Percentiles rank a stretch among this genome's conserved stretches.
Evolutionary conservation across 305 asterid genomes (phyloP).

Genomic region (Fraxinus baroniana): DNA sequence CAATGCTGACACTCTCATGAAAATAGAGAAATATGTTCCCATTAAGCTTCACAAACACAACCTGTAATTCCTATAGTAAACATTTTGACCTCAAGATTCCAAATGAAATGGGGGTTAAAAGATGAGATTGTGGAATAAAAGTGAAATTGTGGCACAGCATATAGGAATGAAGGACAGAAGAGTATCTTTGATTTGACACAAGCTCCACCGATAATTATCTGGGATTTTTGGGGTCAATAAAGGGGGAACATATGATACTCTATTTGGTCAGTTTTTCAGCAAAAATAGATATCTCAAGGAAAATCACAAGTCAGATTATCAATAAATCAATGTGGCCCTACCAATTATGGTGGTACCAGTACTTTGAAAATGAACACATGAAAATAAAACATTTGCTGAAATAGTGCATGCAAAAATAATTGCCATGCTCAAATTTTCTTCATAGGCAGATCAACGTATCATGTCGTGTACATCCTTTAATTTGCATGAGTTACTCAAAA

Average conservation of each 20-base stretch:
- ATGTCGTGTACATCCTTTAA: conserved; percentile 11
- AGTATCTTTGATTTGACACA: not conserved
- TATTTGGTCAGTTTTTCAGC: not conserved
- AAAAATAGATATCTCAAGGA: not conserved
- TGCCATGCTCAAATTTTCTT: conserved; percentile 12
- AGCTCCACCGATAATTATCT: not conserved
- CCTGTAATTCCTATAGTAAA: not conserved
- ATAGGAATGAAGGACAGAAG: not conserved
- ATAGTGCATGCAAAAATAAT: conserved; percentile 17
- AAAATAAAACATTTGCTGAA: conserved; percentile 9
- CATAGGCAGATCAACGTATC: conserved; percentile 20
- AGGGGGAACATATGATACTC: conserved; percentile 3
- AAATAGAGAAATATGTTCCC: not conserved
- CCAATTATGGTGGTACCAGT: conserved; percentile 24
- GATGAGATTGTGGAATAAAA: not conserved
- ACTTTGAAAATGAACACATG: conserved; percentile 24
- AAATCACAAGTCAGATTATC: conserved; percentile 3
- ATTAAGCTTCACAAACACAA: not conserved
- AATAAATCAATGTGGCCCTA: conserved; percentile 26
- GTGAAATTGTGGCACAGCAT: not conserved
- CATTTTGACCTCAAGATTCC: conserved; percentile 7
- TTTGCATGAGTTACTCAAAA: conserved; percentile 23
- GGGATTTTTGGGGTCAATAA: not conserved
- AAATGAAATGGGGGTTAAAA: not conserved
- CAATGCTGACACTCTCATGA: not conserved